Evolutionary conservation across 805 yeast species (phyloP).

Genomic region (Kurtzmaniella fragi): DNA sequence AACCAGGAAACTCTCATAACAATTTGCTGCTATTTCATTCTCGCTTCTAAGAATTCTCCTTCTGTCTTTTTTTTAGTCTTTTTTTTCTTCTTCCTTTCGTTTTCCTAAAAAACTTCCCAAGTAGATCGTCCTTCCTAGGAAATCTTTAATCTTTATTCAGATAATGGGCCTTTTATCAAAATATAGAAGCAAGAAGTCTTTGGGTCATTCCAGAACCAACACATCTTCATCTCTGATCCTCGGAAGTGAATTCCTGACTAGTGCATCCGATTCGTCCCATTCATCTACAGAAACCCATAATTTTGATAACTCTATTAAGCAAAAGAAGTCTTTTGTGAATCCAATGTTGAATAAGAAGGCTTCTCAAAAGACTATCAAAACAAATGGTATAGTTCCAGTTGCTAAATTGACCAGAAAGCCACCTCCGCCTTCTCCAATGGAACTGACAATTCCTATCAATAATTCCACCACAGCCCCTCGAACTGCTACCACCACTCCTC

Average conservation of each 20-base stretch:
- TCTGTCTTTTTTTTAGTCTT: no score
- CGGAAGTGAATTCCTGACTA: conserved; percentile 31
- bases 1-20: no score
- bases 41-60: no score
- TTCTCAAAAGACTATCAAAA: neutral
- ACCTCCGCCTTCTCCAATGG: neutral
- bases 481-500: no score
- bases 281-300: conserved; percentile 20
- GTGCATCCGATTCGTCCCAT: conserved; percentile 24
- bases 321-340: neutral
- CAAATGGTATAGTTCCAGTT: neutral
- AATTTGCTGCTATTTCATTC: no score
- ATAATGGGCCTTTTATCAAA: conserved; percentile 19
- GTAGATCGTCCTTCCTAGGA: neutral
- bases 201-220: conserved; percentile 9
- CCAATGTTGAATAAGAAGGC: neutral
- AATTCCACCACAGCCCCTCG: neutral
- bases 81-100: neutral
- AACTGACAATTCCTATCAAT: neutral
- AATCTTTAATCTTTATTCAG: neutral
- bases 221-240: conserved; percentile 13
- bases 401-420: neutral
- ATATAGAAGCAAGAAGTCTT: conserved; percentile 9
- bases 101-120: neutral
- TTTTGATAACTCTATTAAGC: conserved; percentile 1